These are phyloP conservation scores for Fusarium burgessii DNA, from an alignment of 2,329 filamentous ascomycete genomes.

Conservation along the genomic window DNA sequence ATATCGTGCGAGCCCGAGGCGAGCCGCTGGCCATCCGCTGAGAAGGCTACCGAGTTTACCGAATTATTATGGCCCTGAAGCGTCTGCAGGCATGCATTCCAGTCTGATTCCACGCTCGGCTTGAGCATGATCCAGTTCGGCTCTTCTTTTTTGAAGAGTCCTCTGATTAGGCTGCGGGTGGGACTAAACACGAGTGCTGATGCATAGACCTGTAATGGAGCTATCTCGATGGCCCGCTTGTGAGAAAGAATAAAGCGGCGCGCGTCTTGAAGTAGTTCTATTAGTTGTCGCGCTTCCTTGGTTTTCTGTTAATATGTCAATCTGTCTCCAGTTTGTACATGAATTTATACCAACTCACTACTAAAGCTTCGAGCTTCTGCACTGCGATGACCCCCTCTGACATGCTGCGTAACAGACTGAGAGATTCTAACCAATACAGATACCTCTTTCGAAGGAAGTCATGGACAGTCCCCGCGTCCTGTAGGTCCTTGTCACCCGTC, in stretches of 20 bases:
- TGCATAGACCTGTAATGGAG: neutral
- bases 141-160: neutral
- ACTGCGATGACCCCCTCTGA: accelerated
- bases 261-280: accelerated
- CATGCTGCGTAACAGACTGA: accelerated
- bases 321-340: accelerated
- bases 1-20: no score
- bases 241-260: neutral
- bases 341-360: neutral
- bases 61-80: neutral
- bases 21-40: neutral
- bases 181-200: neutral
- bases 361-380: accelerated
- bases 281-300: neutral
- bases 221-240: neutral
- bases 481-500: no score
- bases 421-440: neutral
- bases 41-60: neutral
- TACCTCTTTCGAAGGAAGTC: neutral
- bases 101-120: neutral
- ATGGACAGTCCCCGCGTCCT: no score
- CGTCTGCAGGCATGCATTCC: neutral
- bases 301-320: no score
- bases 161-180: neutral
- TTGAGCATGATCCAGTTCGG: neutral